A percentile compares a stretch with the other conserved stretches of the same genome.
Conservation (phyloP, 2,329 filamentous ascomycete genomes). For the Aureobasidium sp. region DNA sequence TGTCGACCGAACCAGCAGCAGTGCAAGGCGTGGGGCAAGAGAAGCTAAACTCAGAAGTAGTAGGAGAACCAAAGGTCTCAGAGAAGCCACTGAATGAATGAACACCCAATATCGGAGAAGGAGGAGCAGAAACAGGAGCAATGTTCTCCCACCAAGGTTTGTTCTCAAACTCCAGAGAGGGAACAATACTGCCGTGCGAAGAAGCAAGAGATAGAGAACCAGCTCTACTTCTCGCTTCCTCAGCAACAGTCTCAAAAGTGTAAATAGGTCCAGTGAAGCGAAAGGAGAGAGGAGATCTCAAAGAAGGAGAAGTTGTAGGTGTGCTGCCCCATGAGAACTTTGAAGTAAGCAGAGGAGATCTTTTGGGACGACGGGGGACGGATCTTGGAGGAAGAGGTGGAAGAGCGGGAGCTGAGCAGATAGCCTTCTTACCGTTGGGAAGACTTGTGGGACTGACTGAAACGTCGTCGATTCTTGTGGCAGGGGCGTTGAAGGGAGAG, state of each 20-base stretch:
- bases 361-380: background rate
- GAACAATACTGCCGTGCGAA: background rate
- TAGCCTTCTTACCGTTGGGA: background rate
- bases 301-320: background rate
- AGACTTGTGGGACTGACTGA: background rate
- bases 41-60: background rate
- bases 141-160: slow-evolving; percentile 3
- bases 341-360: background rate
- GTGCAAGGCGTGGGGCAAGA: too few relatives aligned
- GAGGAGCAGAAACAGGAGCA: background rate
- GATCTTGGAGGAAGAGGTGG: background rate
- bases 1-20: background rate
- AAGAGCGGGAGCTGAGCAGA: background rate
- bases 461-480: background rate
- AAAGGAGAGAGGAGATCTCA: background rate
- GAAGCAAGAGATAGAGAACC: background rate
- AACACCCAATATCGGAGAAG: background rate
- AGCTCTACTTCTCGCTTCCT: background rate
- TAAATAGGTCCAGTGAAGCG: background rate
- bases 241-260: background rate
- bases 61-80: background rate
- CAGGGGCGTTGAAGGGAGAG: background rate
- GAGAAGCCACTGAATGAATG: background rate
- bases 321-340: background rate
- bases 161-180: background rate